Evolutionary conservation across 2,329 filamentous ascomycete species (phyloP).

Genomic region (Seiridium cupressi): DNA sequence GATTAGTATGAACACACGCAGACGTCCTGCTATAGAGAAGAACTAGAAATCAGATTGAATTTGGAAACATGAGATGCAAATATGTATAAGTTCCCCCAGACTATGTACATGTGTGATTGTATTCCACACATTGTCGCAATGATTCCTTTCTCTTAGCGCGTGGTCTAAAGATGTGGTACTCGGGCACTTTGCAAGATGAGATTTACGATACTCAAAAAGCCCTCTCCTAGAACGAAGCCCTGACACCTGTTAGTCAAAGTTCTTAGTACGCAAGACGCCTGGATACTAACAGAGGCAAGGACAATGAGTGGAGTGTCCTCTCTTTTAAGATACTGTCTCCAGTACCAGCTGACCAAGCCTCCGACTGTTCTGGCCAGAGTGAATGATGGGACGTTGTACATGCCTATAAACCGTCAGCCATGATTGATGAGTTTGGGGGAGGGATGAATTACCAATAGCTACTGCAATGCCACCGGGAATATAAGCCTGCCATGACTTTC

Average conservation of each 20-base stretch:
- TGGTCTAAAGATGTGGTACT: slow-evolving; percentile 66
- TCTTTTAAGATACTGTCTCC: slow-evolving; percentile 54
- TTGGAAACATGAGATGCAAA: no score
- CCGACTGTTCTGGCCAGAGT: slow-evolving; percentile 85
- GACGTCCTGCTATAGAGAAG: no score
- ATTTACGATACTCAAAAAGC: slow-evolving; percentile 88
- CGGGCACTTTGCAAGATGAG: slow-evolving; percentile 73
- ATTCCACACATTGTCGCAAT: not conserved
- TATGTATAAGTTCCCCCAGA: no score
- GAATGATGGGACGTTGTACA: slow-evolving; percentile 97
- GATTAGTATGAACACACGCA: no score
- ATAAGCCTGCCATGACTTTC: slow-evolving; percentile 66
- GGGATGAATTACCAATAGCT: slow-evolving; percentile 64
- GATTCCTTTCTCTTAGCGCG: not conserved
- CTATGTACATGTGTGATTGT: no score
- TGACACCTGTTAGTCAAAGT: slow-evolving; percentile 20
- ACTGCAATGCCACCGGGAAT: slow-evolving; percentile 94
- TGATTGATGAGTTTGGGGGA: not conserved
- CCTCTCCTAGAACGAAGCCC: slow-evolving; percentile 91
- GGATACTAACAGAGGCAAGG: slow-evolving; percentile 63
- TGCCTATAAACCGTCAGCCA: slow-evolving; percentile 52
- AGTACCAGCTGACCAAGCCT: slow-evolving; percentile 74
- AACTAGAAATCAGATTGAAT: no score
- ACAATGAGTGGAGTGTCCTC: slow-evolving; percentile 80
- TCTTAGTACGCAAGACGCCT: not conserved